phyloP scores from a whole-genome alignment of 169 alveolate species.

The Eimeria sp. region DNA sequence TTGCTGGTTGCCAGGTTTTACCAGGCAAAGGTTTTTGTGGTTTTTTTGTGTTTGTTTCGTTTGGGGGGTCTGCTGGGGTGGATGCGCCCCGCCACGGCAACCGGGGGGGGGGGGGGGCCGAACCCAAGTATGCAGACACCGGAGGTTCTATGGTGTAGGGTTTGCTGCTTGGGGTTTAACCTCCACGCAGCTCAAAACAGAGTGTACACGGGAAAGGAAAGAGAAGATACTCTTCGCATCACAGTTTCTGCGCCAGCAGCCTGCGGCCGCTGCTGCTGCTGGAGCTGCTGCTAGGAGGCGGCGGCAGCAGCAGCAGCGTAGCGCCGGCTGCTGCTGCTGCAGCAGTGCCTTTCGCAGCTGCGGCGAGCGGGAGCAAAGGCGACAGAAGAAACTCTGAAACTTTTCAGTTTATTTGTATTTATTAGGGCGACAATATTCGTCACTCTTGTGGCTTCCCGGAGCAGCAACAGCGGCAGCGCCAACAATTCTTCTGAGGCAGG shows the following conservation, averaged over 20 bases:
- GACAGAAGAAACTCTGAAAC: background rate
- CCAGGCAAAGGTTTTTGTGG: no score
- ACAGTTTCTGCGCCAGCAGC: constrained; percentile 10
- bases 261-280: constrained; percentile 50
- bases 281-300: constrained; percentile 64
- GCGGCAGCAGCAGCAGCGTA: constrained; percentile 50
- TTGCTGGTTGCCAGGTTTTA: no score
- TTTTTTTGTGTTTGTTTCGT: no score
- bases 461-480: constrained; percentile 28
- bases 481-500: constrained; percentile 5
- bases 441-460: background rate
- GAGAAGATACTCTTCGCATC: constrained; percentile 26
- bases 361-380: constrained; percentile 47
- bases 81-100: no score
- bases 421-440: background rate
- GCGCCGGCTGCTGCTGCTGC: constrained; percentile 40
- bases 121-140: constrained; percentile 40
- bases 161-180: background rate
- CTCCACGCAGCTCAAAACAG: background rate
- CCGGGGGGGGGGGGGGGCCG: constrained; percentile 26
- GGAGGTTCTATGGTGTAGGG: constrained; percentile 31
- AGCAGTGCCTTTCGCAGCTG: constrained; percentile 45
- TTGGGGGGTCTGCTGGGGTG: no score
- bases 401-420: constrained; percentile 40
- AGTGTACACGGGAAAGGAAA: background rate